Evolutionary conservation across 345 rosid species (phyloP).

Genomic region (Raphanus sativus): DNA sequence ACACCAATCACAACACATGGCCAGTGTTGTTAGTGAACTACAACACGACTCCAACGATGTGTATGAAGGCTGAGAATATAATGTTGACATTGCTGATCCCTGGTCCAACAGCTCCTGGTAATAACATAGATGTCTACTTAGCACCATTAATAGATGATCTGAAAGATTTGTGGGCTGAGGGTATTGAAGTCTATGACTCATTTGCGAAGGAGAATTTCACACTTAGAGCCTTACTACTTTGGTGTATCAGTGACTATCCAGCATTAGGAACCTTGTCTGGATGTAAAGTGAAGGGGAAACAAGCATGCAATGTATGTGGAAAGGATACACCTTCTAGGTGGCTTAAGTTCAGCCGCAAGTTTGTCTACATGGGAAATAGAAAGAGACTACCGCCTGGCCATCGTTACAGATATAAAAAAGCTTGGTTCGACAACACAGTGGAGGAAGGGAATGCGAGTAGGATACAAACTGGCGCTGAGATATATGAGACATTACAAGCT

Average conservation of each 20-base stretch:
- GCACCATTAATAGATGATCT: background rate
- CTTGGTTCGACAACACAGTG: background rate
- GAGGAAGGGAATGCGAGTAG: background rate
- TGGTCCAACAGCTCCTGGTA: background rate
- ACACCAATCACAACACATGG: no score
- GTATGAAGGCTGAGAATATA: no score
- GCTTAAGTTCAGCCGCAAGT: background rate
- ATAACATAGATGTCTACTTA: background rate
- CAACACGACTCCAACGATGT: background rate
- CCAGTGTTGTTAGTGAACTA: background rate
- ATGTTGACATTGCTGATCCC: no score
- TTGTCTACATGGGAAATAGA: background rate
- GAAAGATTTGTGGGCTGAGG: background rate
- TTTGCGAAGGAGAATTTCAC: background rate
- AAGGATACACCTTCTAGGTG: background rate
- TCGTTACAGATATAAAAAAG: background rate
- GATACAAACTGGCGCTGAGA: background rate
- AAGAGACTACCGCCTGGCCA: background rate
- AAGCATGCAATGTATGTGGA: background rate
- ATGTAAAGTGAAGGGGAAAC: background rate
- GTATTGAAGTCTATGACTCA: conserved; percentile 1
- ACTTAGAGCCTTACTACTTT: background rate
- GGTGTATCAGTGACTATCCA: conserved; percentile 2
- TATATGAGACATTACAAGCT: background rate
- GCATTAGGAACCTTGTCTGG: background rate